phyloP scores from a whole-genome alignment of 352 stramenopile species.

The Phytophthora crassamura region DNA sequence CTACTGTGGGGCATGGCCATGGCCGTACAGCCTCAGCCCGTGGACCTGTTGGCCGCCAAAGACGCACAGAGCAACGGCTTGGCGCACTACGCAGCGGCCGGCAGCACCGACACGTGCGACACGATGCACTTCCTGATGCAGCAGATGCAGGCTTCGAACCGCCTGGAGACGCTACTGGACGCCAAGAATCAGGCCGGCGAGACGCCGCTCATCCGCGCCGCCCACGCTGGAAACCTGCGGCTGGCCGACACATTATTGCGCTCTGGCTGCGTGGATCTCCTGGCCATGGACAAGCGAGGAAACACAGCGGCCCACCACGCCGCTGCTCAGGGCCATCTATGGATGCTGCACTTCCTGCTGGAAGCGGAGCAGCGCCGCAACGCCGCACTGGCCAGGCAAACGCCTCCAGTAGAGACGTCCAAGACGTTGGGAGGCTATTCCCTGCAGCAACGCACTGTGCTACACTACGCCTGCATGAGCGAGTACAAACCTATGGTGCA shows the following conservation, averaged over 20 bases:
- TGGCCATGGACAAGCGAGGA: conserved; percentile 58
- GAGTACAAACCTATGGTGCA: conserved; percentile 75
- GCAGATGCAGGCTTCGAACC: conserved; percentile 52
- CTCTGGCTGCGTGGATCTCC: conserved; percentile 55
- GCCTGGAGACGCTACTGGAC: conserved; percentile 51
- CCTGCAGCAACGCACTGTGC: conserved; percentile 40
- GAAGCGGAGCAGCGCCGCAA: conserved; percentile 47
- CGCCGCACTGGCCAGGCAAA: conserved; percentile 22
- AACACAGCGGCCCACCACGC: conserved; percentile 80
- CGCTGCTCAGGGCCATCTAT: conserved; percentile 72
- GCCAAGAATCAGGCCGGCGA: conserved; percentile 64
- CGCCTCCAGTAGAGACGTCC: conserved; percentile 19
- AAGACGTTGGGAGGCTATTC: conserved; percentile 43
- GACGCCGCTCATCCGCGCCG: conserved; percentile 77
- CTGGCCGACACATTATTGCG: conserved; percentile 66
- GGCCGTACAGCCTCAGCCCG: conserved; percentile 57
- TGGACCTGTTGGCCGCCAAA: conserved; percentile 54
- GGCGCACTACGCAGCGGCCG: conserved; percentile 69
- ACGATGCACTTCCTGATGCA: conserved; percentile 87
- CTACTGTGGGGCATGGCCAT: conserved; percentile 88
- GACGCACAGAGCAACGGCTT: conserved; percentile 64
- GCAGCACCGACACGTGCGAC: conserved; percentile 52
- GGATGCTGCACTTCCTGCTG: conserved; percentile 78
- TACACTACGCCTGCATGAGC: conserved; percentile 70
- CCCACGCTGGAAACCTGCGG: conserved; percentile 70